Base-by-base conservation (phyloP, 805 yeast species). In the Saccharomycopsis synnaedendra region DNA sequence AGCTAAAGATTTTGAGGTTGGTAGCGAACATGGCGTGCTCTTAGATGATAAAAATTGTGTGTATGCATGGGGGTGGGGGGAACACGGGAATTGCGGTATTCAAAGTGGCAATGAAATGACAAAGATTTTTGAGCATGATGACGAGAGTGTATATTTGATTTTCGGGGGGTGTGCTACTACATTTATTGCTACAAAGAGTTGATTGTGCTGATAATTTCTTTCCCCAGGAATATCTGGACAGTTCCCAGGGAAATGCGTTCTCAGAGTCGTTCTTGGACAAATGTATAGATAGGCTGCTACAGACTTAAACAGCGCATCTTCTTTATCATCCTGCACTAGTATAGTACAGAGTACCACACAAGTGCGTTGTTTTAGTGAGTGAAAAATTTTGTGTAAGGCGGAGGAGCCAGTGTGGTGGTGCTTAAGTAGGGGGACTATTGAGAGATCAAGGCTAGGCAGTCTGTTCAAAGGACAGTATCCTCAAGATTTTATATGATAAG, bases 31-130 rank as follows among this genome's bases (percentile, higher is more conserved):
- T 62, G 94, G 93, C 0, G 56, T 88, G 11, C 56, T 75, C 7
- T 3, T 42, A 39, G 50, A 41, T 9, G n/a, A 41, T 1, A 54
- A 59, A 10, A 55, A 62, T 38, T 44, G 48, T 5, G 80, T 88
- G 0, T 66, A 58, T 47, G 73, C 89, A 2, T 93, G 97, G 97
- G 98, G 98, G 0, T 90, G 98, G 98, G 97, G 96, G 9, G 97
- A 93, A 58, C 98, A 90, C 62, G 98, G 98, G 0, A 90, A 90
- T 60, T 90, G 97, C 64, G 95, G 96, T 0, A 33, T 38, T 5
- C 36, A 34, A 34, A 8, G 36, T 9, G 36, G 10, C 10, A 34
- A 34, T n/a, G 19, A 19, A 19, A 19, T 19, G 19, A 19, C 19
- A 19, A 34, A 34, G n/a, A 34, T 34, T n/a, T n/a, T 11, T 28